Evolutionary conservation across 78 protist genomes (phyloP), one percentile per base, ranked within the genome.

Genomic region (Anaeramoeba flamelloides): DNA sequence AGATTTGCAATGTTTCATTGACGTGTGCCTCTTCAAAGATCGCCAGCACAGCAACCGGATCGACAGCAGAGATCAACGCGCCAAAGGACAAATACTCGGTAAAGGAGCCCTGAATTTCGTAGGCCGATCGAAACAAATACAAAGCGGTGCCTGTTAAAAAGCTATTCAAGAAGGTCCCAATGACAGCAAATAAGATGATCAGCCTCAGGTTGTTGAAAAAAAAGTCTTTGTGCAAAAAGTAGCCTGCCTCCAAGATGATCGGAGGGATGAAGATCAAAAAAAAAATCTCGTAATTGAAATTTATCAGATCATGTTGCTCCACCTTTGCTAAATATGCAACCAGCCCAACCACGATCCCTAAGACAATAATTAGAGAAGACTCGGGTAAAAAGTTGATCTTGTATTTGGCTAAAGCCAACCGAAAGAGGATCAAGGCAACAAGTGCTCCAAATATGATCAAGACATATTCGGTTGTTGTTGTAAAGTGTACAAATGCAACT

Each of bases 11-110:
- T 22, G 64, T 75, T 32, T 8, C 83, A 77, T 87, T 81, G 3
- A 64, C 90, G 78, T 78, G 82, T 37, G 77, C 33, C 74, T 77
- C 3, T 40, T 41, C 40, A 69, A 87, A 83, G 77, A 87, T 87
- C 36, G 87, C 87, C 33, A 87, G 81, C 40, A 77, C 82, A 0
- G 90, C 77, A 34, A 87, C 89, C 1, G 85, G 85, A 74, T 82
- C 85, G 4, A 82, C 85, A 32, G 85, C 85, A 1, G 77, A 1
- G 4, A 77, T 77, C 32, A 82, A 36, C 2, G 77, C 2, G 76
- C 74, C 41, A 39, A 82, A 82, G 17, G 74, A 40, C 1, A 65
- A 31, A 22, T 33, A 81, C 78, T 81, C 84, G 40, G 40, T 22
- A 1, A 65, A 39, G 39, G 1, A 2, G 36, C 37, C 4, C 41